phyloP scores from a whole-genome alignment of 257 asterid species.

The Ilex asprella region DNA sequence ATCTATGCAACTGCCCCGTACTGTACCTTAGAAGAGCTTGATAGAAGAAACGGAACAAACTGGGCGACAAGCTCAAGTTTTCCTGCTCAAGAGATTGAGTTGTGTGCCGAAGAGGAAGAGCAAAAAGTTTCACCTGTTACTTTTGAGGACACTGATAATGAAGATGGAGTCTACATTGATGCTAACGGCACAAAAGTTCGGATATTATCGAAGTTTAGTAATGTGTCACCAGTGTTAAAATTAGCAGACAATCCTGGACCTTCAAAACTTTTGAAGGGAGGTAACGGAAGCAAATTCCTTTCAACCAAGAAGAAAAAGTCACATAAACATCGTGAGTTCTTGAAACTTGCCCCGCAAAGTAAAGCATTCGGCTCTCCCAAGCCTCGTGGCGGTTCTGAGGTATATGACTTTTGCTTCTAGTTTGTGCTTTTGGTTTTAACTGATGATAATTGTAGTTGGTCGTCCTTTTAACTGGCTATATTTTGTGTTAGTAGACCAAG shows the following conservation, averaged over 20 bases:
- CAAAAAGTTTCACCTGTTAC: conserved; percentile 16
- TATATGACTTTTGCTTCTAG: conserved; percentile 18
- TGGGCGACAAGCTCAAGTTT: conserved; percentile 50
- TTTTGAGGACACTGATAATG: conserved; percentile 37
- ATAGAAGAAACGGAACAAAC: conserved; percentile 72
- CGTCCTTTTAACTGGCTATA: neutral
- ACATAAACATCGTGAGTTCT: conserved; percentile 37
- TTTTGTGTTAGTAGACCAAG: neutral
- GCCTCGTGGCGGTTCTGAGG: conserved; percentile 29
- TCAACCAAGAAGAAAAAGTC: conserved; percentile 40
- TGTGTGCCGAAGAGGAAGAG: conserved; percentile 23
- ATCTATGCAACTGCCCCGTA: conserved; percentile 54
- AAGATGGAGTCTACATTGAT: conserved; percentile 69
- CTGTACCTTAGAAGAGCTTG: conserved; percentile 90
- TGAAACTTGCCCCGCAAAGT: conserved; percentile 29
- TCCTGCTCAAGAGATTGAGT: conserved; percentile 36
- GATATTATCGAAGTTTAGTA: conserved; percentile 52
- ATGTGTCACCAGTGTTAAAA: conserved; percentile 26
- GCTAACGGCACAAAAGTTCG: conserved; percentile 80
- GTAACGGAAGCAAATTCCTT: conserved; percentile 33
- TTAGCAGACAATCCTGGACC: conserved; percentile 25
- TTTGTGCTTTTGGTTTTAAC: neutral
- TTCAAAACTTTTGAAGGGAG: conserved; percentile 29
- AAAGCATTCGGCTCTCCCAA: conserved; percentile 28
- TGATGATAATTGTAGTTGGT: no score